phyloP scores from a whole-genome alignment of 169 alveolate species.

The Plasmodium blacklocki region DNA sequence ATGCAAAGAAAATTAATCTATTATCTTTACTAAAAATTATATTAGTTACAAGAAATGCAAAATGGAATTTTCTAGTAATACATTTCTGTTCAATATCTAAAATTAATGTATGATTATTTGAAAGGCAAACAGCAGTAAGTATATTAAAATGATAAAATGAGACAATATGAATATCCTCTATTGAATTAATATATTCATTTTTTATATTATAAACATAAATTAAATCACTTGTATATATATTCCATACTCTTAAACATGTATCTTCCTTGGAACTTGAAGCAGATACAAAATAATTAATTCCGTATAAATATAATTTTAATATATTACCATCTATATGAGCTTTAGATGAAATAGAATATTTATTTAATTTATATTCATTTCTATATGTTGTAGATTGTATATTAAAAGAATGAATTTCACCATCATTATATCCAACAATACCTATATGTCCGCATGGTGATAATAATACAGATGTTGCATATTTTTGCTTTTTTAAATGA shows the following conservation, averaged over 20 bases:
- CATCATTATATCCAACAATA: constrained; percentile 93
- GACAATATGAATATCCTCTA: constrained; percentile 4
- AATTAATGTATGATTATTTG: constrained; percentile 38
- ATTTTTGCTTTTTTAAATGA: constrained; percentile 30
- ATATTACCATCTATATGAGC: constrained; percentile 63
- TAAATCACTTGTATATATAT: constrained; percentile 51
- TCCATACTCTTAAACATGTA: constrained; percentile 49
- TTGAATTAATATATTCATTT: constrained; percentile 5
- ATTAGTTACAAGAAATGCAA: constrained; percentile 35
- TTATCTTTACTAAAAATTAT: constrained; percentile 65
- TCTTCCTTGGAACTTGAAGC: constrained; percentile 49
- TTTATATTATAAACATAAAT: constrained; percentile 30
- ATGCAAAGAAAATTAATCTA: constrained; percentile 54
- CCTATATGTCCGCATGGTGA: constrained; percentile 96
- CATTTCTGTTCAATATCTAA: constrained; percentile 68
- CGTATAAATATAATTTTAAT: constrained; percentile 42
- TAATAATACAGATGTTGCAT: constrained; percentile 90
- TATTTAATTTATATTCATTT: constrained; percentile 60
- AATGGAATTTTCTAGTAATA: constrained; percentile 43
- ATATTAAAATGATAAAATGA: constrained; percentile 53
- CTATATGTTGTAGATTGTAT: constrained; percentile 85
- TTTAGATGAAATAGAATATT: constrained; percentile 54
- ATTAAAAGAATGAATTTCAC: constrained; percentile 91
- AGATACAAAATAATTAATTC: constrained; percentile 54
- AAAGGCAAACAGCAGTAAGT: constrained; percentile 50